Percentiles rank a stretch among this genome's conserved stretches.
Evolutionary conservation across 305 asterid genomes (phyloP).

Genomic region (Fraxinus angustifolia): DNA sequence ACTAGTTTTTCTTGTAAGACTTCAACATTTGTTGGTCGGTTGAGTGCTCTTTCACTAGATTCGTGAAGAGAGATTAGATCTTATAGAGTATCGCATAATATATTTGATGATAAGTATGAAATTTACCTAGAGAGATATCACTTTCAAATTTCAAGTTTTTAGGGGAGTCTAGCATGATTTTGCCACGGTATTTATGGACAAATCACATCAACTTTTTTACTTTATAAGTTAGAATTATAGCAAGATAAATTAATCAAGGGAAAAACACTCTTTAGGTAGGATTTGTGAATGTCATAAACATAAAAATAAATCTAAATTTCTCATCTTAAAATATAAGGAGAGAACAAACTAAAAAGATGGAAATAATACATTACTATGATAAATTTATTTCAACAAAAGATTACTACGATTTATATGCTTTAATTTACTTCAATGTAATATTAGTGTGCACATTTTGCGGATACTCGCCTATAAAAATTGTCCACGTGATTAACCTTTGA

Average conservation of each 20-base stretch:
- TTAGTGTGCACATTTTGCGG: background rate
- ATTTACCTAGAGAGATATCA: background rate
- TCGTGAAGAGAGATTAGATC: background rate
- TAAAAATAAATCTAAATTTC: too few species aligned
- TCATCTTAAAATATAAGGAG: background rate
- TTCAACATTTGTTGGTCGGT: background rate
- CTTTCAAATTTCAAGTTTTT: conserved; percentile 8
- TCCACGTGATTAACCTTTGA: background rate
- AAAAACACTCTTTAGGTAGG: background rate
- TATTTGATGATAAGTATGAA: background rate
- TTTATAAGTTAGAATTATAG: background rate
- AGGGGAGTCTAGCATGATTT: conserved; percentile 10
- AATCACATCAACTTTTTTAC: conserved; percentile 11
- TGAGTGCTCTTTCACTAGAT: background rate
- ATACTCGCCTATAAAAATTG: too few species aligned
- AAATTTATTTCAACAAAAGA: background rate
- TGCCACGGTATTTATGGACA: conserved; percentile 17
- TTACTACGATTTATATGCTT: background rate
- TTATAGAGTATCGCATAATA: background rate
- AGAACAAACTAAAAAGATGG: background rate
- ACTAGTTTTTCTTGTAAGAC: background rate
- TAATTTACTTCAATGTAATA: background rate
- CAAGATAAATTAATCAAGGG: background rate
- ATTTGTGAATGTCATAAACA: background rate
- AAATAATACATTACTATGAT: background rate